Percentiles rank a stretch among this genome's conserved stretches.
Conservation (phyloP, 1,284 basidiomycete species). For the Microbotryum intermedium region DNA sequence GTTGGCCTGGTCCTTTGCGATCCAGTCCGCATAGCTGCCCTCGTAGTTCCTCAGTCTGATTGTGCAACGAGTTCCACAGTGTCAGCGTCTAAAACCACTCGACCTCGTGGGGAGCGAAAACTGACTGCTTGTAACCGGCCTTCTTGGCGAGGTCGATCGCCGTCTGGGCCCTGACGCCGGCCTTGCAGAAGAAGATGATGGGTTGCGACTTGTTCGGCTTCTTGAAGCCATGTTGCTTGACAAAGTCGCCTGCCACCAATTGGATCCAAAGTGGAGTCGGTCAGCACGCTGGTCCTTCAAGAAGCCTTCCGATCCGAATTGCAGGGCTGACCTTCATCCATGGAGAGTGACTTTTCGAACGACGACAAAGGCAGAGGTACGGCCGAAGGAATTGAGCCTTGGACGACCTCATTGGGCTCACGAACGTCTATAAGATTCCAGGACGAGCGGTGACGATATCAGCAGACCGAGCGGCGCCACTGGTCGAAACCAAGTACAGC, state of each 20-base stretch:
- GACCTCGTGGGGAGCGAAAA: background rate
- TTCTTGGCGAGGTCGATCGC: conserved; percentile 76
- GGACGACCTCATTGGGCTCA: conserved; percentile 83
- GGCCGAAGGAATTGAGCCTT: conserved; percentile 90
- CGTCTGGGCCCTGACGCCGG: conserved; percentile 72
- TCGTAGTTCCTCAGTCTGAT: conserved; percentile 51
- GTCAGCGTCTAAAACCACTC: background rate
- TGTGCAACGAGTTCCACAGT: background rate
- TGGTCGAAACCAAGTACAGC: too few relatives aligned
- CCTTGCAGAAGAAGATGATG: conserved; percentile 88
- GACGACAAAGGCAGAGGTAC: conserved; percentile 85
- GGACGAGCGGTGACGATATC: background rate
- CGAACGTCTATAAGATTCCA: conserved; percentile 57
- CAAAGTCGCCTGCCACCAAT: conserved; percentile 35
- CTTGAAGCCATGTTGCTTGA: conserved; percentile 60
- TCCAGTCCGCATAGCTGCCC: conserved; percentile 92
- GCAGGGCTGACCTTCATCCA: conserved; percentile 52
- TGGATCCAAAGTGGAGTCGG: background rate
- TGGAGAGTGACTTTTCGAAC: conserved; percentile 60
- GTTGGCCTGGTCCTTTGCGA: conserved; percentile 44
- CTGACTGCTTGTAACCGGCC: conserved; percentile 76
- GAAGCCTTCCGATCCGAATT: conserved; percentile 37
- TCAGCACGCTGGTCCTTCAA: background rate
- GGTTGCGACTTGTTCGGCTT: conserved; percentile 71
- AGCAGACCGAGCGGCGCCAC: background rate